Conservation (phyloP, 2,329 filamentous ascomycete genomes). For the Fusarium sp. region DNA sequence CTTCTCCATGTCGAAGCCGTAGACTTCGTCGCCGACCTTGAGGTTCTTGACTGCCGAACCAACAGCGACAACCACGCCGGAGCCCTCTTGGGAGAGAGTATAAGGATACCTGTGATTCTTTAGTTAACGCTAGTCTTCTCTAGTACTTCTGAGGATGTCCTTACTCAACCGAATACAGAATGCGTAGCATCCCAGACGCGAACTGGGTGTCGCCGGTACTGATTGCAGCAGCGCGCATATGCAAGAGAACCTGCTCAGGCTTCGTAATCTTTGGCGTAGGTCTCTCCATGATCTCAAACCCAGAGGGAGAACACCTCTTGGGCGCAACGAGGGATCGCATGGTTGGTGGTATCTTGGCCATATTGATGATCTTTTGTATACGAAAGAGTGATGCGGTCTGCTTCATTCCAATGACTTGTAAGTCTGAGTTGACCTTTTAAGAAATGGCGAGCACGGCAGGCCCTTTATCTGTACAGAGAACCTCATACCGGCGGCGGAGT, state of each 20-base stretch:
- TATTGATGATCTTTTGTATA: conserved; percentile 11
- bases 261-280: conserved; percentile 57
- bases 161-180: conserved; percentile 47
- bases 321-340: conserved; percentile 60
- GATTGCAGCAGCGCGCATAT: conserved; percentile 52
- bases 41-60: conserved; percentile 45
- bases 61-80: conserved; percentile 49
- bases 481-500: conserved; percentile 22
- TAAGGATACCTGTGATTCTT: conserved; percentile 32
- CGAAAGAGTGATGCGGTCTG: neutral
- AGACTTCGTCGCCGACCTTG: conserved; percentile 53
- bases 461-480: conserved; percentile 28
- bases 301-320: conserved; percentile 52
- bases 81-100: conserved; percentile 46
- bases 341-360: conserved; percentile 50
- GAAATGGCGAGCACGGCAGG: neutral
- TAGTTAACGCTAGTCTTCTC: neutral
- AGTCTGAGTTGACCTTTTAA: too few relatives aligned
- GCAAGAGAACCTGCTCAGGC: conserved; percentile 58
- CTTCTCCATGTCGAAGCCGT: conserved; percentile 52
- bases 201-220: conserved; percentile 52
- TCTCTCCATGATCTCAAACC: conserved; percentile 55
- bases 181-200: conserved; percentile 40
- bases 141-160: conserved; percentile 1
- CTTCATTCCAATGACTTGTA: neutral